phyloP scores from a whole-genome alignment of 2,329 filamentous ascomycete species.

The Botrytis elliptica region DNA sequence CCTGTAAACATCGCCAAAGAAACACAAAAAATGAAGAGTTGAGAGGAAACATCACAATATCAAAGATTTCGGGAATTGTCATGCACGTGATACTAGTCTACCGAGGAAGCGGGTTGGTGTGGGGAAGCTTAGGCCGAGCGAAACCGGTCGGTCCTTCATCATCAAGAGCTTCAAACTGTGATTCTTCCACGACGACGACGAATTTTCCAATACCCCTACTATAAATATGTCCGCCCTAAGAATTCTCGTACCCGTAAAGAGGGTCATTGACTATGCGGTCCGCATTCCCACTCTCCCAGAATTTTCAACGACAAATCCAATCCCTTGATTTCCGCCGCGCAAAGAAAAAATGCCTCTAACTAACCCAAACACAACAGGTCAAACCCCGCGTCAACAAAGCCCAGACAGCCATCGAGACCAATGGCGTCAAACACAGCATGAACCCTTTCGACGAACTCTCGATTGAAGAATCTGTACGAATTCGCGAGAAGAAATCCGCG shows the following conservation, averaged over 20 bases:
- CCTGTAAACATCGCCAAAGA: neutral
- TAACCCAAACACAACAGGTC: slow-evolving; percentile 47
- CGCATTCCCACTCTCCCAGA: neutral
- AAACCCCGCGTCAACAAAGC: slow-evolving; percentile 69
- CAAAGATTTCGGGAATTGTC: neutral
- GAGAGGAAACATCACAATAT: neutral
- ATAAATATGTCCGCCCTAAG: slow-evolving; percentile 61
- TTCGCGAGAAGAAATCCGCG: slow-evolving; percentile 80
- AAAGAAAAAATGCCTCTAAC: neutral
- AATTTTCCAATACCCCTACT: neutral
- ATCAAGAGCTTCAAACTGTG: slow-evolving; percentile 15
- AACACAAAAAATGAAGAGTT: neutral
- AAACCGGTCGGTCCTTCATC: slow-evolving; percentile 13
- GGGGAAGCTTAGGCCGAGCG: slow-evolving; percentile 19
- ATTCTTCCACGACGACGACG: slow-evolving; percentile 7
- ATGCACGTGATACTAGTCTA: neutral
- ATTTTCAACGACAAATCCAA: neutral
- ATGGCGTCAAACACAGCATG: slow-evolving; percentile 94
- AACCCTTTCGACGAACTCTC: slow-evolving; percentile 99
- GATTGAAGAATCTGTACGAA: slow-evolving; percentile 90
- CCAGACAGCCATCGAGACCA: slow-evolving; percentile 84
- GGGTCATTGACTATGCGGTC: slow-evolving; percentile 85
- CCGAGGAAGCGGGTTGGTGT: slow-evolving; percentile 18
- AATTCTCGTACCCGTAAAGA: slow-evolving; percentile 78
- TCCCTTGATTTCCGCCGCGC: neutral